Evolutionary conservation across 164 flowering plant genomes (phyloP), one percentile per base, ranked within the genome.

Genomic region (Cinnamomum micranthum): DNA sequence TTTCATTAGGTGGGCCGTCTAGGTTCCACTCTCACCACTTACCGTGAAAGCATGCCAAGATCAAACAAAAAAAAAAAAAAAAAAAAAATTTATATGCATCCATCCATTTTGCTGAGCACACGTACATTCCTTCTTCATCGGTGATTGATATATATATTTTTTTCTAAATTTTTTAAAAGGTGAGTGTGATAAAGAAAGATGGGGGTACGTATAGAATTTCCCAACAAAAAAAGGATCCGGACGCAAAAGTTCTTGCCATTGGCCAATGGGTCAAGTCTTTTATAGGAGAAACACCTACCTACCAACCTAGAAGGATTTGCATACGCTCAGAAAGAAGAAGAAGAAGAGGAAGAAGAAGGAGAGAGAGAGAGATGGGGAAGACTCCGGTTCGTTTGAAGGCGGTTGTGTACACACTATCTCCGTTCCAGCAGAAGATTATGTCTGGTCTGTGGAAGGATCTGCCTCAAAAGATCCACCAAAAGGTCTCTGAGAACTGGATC

Each of bases 361-460:
- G 33, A 31, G 69, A 67, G 31, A 62, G 51, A 28, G 24, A 50
- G 76, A 92, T 90, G 97, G 93, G 88, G 82, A 92, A 90, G 77
- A 75, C 74, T 9, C 90, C 91, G 73, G 90, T 88, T 76, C 77
- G 80, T 75, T 74, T 90, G 91, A 92, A 84, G 87, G 90, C 92
- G 24, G 91, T 92, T 77, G 78, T 89, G 1, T 92, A 92, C 85
- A 75, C 89, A 0, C 81, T 92, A 15, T 92, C 94, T 0, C 97
- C 97, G 27, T 88, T 86, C 75, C 97, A 90, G 79, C 97, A 92
- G 88, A 86, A 90, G 87, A 74, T 87, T 68, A 92, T 92, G 97
- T 6, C 84, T 0, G 97, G 94, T 6, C 86, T 90, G 1, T 90
- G 92, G 93, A 90, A 88, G 81, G 90, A 89, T 81, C 58, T 92